Base-by-base conservation (phyloP, 805 yeast genomes). In the Sungouiozyma intestinalis region DNA sequence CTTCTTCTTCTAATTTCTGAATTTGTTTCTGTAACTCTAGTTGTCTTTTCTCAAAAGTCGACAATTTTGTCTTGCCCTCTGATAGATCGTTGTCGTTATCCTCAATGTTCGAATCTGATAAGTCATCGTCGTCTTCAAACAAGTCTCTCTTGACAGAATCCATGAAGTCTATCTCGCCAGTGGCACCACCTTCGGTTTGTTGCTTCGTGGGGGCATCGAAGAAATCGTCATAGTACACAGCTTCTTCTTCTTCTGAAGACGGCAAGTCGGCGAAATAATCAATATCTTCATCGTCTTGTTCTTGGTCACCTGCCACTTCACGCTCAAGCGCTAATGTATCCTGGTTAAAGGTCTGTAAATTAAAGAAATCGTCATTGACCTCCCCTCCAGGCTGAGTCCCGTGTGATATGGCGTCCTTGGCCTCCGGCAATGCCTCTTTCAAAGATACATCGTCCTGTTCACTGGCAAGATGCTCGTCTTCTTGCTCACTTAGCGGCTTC, bases 41-140 rank as follows among this genome's bases (percentile, higher is more conserved):
- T 62, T 90, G 97, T 59, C 86, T 94, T 51, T 74, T 81, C 62
- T 90, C 94, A 58, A 77, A 86, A 3, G 85, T 74, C 0, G 95
- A 85, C 43, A 86, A 63, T 18, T 54, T 49, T 40, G 29, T 66
- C 67, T 24, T 24, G 29, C 6, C 6, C 41, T 63, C 45, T 3
- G 16, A 31, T 18, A 42, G 44, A 20, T 52, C 51, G 2, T 46
- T 45, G 14, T 51, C 60, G 8, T 50, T 50, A 11, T 55, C 45
- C 11, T 46, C 53, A 6, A 50, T 51, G n/a, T 24, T 11, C 6
- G 29, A 24, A 24, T 24, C 29, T 6, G 29, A 24, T 6, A 24
- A 11, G n/a, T 62, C 68, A 15, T 55, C 64, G 3, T 58, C 66
- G 6, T 66, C 70, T 35, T 60, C 67, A 51, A 74, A 73, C 24